Conservation (phyloP, 2,329 filamentous ascomycete genomes). For the Colletotrichum truncatum region DNA sequence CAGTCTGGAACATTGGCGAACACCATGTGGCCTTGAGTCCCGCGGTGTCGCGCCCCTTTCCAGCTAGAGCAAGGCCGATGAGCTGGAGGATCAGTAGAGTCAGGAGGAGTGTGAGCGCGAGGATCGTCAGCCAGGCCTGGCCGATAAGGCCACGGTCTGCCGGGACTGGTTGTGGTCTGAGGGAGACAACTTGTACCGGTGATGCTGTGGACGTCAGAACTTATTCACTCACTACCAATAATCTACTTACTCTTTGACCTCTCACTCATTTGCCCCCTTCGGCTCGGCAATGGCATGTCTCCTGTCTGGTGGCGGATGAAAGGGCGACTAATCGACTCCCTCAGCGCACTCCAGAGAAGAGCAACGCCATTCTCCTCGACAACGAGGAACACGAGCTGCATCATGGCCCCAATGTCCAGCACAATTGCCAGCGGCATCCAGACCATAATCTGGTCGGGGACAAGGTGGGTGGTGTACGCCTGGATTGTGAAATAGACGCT, state of each 20-base stretch:
- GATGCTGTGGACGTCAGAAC: not conserved
- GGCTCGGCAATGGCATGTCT: not conserved
- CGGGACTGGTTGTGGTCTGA: constrained; percentile 4
- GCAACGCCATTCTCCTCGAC: constrained; percentile 18
- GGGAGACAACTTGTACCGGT: not conserved
- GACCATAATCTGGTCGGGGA: constrained; percentile 24
- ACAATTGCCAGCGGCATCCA: constrained; percentile 31
- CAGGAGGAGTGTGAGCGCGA: constrained; percentile 19
- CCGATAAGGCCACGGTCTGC: constrained; percentile 11
- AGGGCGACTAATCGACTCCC: not conserved
- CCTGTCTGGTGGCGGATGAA: not conserved
- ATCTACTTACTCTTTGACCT: not conserved
- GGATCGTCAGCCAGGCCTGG: constrained; percentile 25
- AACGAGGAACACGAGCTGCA: constrained; percentile 31
- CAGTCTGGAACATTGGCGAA: constrained; percentile 29
- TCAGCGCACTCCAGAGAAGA: constrained; percentile 16
- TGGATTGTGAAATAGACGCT: constrained; percentile 27
- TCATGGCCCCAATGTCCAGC: constrained; percentile 30
- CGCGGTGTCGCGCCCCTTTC: not conserved
- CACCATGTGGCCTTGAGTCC: constrained; percentile 26
- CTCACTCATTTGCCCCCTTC: not conserved
- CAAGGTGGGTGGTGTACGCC: constrained; percentile 30
- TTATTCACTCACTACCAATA: not conserved
- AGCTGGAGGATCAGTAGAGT: constrained; percentile 22
- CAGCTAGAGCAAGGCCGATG: constrained; percentile 24